Percentiles rank a stretch among this genome's conserved stretches.
Conservation (phyloP, 352 stramenopile genomes). For the Phytophthora pistaciae region DNA sequence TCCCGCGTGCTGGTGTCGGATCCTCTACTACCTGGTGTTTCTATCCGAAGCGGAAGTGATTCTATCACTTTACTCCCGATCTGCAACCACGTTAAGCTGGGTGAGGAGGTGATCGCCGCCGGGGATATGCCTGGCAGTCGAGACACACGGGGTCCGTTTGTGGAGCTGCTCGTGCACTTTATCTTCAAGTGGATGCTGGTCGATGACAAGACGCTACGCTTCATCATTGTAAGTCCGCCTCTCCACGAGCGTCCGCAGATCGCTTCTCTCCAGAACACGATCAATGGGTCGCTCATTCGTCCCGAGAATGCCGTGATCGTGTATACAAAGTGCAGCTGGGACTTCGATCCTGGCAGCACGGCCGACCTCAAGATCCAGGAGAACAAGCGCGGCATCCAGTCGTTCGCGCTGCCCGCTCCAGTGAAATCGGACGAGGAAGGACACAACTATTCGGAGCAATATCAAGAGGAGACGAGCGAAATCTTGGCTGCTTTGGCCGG, state of each 20-base stretch:
- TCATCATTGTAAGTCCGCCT: constrained; percentile 33
- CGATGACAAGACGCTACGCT: constrained; percentile 12
- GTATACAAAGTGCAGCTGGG: constrained; percentile 31
- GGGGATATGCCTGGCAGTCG: constrained; percentile 41
- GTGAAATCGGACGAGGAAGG: background rate
- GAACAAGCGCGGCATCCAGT: constrained; percentile 20
- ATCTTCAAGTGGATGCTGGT: constrained; percentile 31
- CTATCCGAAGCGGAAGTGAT: constrained; percentile 16
- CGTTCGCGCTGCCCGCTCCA: constrained; percentile 22
- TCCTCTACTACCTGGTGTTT: constrained; percentile 2
- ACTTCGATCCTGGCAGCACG: constrained; percentile 31
- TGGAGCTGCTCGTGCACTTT: constrained; percentile 29
- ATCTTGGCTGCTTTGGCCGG: constrained; percentile 3
- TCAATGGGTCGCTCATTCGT: constrained; percentile 29
- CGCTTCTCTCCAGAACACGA: constrained; percentile 10
- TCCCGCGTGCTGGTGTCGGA: constrained; percentile 14
- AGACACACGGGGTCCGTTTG: constrained; percentile 31
- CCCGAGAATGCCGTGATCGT: constrained; percentile 32
- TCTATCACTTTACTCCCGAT: constrained; percentile 22
- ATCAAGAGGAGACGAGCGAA: background rate
- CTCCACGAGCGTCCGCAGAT: constrained; percentile 23
- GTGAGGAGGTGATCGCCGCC: constrained; percentile 2
- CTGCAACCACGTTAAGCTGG: constrained; percentile 2
- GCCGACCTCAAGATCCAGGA: constrained; percentile 23
- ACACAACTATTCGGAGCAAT: constrained; percentile 21